phyloP scores from a whole-genome alignment of 805 yeast species.

The Debaryomyces tyrocola region DNA sequence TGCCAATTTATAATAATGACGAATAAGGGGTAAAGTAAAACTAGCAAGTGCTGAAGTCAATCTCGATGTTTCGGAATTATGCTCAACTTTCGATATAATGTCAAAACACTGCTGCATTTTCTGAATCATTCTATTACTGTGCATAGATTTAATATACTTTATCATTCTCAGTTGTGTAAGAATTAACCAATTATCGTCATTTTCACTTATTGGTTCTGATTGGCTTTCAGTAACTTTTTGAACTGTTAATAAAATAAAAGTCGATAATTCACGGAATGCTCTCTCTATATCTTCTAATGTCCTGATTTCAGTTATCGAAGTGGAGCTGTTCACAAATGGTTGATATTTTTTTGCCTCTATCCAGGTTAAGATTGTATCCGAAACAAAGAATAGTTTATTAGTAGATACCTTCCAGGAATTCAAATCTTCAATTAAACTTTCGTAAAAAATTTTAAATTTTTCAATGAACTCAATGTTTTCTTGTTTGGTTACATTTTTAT shows the following conservation, averaged over 20 bases:
- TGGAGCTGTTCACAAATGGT: slow-evolving; percentile 22
- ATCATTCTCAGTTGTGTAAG: slow-evolving; percentile 45
- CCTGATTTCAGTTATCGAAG: slow-evolving; percentile 17
- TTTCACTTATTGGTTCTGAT: slow-evolving; percentile 34
- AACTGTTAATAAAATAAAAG: slow-evolving; percentile 62
- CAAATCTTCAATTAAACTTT: slow-evolving; percentile 25
- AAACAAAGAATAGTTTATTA: slow-evolving; percentile 42
- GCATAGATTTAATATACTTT: slow-evolving; percentile 43
- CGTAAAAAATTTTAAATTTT: slow-evolving; percentile 18
- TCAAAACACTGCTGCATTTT: slow-evolving; percentile 36
- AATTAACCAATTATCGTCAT: slow-evolving; percentile 67
- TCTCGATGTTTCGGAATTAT: slow-evolving; percentile 35
- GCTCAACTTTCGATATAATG: slow-evolving; percentile 35
- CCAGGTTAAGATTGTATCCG: slow-evolving; percentile 51
- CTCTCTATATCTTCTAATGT: slow-evolving; percentile 43
- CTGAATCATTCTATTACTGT: slow-evolving; percentile 32
- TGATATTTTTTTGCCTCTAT: slow-evolving; percentile 19
- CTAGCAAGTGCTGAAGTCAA: slow-evolving; percentile 49
- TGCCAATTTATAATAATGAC: slow-evolving; percentile 56
- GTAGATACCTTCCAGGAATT: slow-evolving; percentile 33
- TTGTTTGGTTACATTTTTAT: slow-evolving; percentile 12
- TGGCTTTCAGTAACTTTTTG: slow-evolving; percentile 55
- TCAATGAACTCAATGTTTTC: slow-evolving; percentile 17
- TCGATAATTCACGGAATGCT: slow-evolving; percentile 50
- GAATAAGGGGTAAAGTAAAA: slow-evolving; percentile 62